Evolutionary conservation across 2,329 filamentous ascomycete species (phyloP), one percentile per base, ranked within the genome.

Genomic region (Cercospora brassicicola): DNA sequence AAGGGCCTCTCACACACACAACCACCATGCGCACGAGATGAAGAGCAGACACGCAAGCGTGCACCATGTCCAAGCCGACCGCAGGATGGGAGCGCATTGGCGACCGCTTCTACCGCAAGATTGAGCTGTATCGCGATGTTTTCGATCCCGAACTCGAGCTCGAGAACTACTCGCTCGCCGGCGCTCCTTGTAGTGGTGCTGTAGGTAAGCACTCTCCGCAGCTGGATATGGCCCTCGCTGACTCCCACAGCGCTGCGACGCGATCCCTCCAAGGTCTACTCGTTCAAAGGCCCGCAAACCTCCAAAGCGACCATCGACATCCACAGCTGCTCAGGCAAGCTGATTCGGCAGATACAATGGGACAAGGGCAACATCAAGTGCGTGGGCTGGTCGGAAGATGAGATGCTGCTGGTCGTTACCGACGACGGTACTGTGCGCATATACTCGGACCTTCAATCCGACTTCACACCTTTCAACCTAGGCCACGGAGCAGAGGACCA

Each of bases 301-400:
- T 84, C 88, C 15, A 96, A 94, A 81, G 89, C 93, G 20, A 91
- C 89, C 74, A 96, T 99, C 81, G 93, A 97, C 78, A 89, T 99
- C 64, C 97, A 97, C 84, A 97, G 92, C 77, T 94, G 91, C 79
- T 90, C 95, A 10, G 95, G 95, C 64, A 95, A 93, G 83, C 88
- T 93, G 67, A 90, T 99, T 70, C 68, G 69, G 60, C 74, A 76
- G 57, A 73, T 74, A 53, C 73, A 91, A 78, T 98, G 94, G 94
- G 94, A 98, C 75, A 92, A 94, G 81, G 92, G 92, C 56, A 84
- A 89, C 2, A 92, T 99, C 76, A 91, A 90, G 79, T 93, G 92
- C 1, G 85, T 99, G 20, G 95, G 95, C 36, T 99, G 95, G 95
- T 97, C 94, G 20, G 94, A 97, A 76, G 93, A 97, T 72, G 95